phyloP scores from a whole-genome alignment of 371 early-diverging fungal genomes.

The Smittium mucronatum region DNA sequence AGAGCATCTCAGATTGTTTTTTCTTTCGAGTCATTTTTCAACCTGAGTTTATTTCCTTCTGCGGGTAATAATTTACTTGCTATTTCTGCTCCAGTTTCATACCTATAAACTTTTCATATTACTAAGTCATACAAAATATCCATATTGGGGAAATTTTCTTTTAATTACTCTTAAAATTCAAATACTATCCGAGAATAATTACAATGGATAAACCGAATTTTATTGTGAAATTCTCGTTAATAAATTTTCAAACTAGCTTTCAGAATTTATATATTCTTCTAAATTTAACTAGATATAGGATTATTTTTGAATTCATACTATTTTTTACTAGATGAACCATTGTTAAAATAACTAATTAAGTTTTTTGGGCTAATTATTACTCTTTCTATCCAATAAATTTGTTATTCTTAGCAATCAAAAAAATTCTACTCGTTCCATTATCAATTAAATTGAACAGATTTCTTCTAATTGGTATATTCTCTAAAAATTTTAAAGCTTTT shows the following conservation, averaged over 20 bases:
- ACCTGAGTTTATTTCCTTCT: neutral
- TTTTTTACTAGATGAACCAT: too few relatives aligned
- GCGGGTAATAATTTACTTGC: neutral
- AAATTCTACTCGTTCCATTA: too few relatives aligned
- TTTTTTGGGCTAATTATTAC: too few relatives aligned
- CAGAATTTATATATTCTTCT: constrained; percentile 8
- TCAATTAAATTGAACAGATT: too few relatives aligned
- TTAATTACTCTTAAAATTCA: constrained; percentile 1
- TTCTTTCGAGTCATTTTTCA: neutral
- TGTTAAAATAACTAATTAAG: too few relatives aligned
- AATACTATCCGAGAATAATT: neutral
- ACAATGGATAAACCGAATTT: neutral
- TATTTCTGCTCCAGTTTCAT: neutral
- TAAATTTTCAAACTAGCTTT: neutral
- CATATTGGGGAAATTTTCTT: neutral
- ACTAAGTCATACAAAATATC: constrained; percentile 7
- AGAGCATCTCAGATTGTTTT: neutral
- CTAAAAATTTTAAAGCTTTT: too few relatives aligned
- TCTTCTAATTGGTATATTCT: too few relatives aligned
- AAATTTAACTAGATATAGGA: neutral
- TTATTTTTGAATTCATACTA: too few relatives aligned
- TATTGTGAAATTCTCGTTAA: neutral
- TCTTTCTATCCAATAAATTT: too few relatives aligned
- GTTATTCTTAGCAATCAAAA: too few relatives aligned
- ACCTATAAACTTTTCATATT: constrained; percentile 5